These are phyloP conservation scores for Aureobasidium sp. DNA, from an alignment of 2,329 filamentous ascomycete genomes.

Conservation along the genomic window DNA sequence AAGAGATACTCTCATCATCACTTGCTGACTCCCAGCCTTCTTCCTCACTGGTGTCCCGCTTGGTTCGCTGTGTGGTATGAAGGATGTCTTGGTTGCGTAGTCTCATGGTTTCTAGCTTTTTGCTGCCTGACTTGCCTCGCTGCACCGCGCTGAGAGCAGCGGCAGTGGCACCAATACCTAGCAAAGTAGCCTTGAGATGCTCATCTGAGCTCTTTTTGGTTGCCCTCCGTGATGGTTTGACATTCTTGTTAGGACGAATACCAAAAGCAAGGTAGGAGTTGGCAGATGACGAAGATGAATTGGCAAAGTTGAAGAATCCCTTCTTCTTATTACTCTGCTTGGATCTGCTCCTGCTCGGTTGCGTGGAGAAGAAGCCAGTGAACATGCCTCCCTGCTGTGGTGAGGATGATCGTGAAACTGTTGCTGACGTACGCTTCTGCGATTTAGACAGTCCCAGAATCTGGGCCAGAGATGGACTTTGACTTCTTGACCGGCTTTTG, in stretches of 20 bases:
- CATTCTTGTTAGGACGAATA: constrained; percentile 16
- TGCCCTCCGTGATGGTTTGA: constrained; percentile 19
- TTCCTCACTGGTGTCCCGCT: constrained; percentile 34
- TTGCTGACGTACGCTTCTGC: constrained; percentile 17
- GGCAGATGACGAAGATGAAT: constrained; percentile 40
- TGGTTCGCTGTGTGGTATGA: constrained; percentile 20
- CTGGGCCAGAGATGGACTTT: constrained; percentile 23
- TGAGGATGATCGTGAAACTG: constrained; percentile 16
- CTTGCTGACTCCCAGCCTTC: constrained; percentile 55
- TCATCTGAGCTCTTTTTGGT: constrained; percentile 33
- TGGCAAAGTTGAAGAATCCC: constrained; percentile 44
- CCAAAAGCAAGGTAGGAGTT: constrained; percentile 43
- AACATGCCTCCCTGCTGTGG: constrained; percentile 23
- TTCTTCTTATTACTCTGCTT: constrained; percentile 25
- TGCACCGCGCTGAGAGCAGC: constrained; percentile 42
- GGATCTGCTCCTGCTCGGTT: constrained; percentile 19
- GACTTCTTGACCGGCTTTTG: constrained; percentile 36
- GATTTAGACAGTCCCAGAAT: constrained; percentile 20
- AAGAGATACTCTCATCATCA: constrained; percentile 48
- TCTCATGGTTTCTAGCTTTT: constrained; percentile 28
- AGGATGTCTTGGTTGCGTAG: constrained; percentile 26
- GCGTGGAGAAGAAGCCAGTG: constrained; percentile 26
- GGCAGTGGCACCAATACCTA: constrained; percentile 42
- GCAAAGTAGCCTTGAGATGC: constrained; percentile 39
- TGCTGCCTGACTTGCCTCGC: constrained; percentile 24